These are phyloP conservation scores for Cryptococcus amylolentus DNA, from an alignment of 1,284 basidiomycete genomes.

Conservation along the genomic window DNA sequence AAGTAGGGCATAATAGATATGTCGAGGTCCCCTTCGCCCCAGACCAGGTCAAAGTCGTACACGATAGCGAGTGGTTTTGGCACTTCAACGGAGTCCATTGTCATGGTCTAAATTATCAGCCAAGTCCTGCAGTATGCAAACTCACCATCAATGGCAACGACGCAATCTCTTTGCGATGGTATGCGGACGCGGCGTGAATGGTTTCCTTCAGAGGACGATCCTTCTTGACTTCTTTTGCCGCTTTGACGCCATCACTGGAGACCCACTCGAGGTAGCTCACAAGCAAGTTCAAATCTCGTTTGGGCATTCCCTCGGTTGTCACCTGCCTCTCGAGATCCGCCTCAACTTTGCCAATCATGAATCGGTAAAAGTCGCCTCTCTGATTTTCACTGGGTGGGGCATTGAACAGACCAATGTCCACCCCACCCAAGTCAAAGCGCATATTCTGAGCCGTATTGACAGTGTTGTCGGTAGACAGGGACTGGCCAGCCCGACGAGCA, in stretches of 20 bases:
- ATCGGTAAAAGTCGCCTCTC: conserved; percentile 40
- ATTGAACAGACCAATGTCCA: conserved; percentile 43
- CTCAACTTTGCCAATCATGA: conserved; percentile 36
- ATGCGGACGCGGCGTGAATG: conserved; percentile 25
- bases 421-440: conserved; percentile 39
- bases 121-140: neutral
- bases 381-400: conserved; percentile 33
- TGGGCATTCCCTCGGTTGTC: conserved; percentile 18
- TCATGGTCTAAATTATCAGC: conserved; percentile 24
- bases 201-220: conserved; percentile 24
- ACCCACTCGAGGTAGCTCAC: conserved; percentile 35
- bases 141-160: conserved; percentile 38
- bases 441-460: conserved; percentile 40
- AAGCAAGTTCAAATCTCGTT: conserved; percentile 31
- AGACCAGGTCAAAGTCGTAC: conserved; percentile 42
- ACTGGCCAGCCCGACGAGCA: conserved; percentile 56
- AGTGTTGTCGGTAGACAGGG: conserved; percentile 51
- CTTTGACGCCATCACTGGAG: conserved; percentile 28
- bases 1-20: conserved; percentile 41
- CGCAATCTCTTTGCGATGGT: conserved; percentile 31
- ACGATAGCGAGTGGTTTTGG: conserved; percentile 23
- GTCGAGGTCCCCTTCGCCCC: conserved; percentile 43
- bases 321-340: conserved; percentile 35
- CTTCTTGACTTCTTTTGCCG: conserved; percentile 19
- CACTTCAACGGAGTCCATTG: conserved; percentile 40